Evolutionary conservation across 768 basidiomycete species (phyloP).

Genomic region (Mrakia blollopis): DNA sequence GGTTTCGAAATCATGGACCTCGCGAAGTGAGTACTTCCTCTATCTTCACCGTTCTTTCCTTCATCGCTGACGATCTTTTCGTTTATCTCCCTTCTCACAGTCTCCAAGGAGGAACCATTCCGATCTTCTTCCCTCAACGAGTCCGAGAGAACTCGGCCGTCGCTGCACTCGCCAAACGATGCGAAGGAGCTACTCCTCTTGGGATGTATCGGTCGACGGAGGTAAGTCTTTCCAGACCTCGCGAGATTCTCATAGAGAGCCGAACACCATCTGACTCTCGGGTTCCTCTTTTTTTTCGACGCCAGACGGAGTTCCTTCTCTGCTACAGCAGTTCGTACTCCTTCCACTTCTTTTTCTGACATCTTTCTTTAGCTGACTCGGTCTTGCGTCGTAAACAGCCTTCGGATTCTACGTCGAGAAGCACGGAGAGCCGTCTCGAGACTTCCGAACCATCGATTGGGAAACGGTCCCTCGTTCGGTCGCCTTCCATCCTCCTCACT

Average conservation of each 20-base stretch:
- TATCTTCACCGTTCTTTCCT: background rate
- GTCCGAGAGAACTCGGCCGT: conserved; percentile 61
- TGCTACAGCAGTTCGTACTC: conserved; percentile 60
- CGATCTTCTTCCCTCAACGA: conserved; percentile 51
- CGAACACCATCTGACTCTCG: background rate
- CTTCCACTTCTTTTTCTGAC: too few species aligned
- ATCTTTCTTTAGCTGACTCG: too few species aligned
- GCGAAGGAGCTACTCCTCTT: conserved; percentile 72
- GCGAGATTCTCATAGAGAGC: background rate
- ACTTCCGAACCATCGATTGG: conserved; percentile 76
- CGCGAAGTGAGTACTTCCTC: conserved; percentile 61
- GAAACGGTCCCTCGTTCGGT: conserved; percentile 85
- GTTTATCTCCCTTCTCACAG: conserved; percentile 44
- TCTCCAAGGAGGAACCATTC: conserved; percentile 84
- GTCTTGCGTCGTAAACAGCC: conserved; percentile 42
- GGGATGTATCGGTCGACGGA: conserved; percentile 86
- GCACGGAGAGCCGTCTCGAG: conserved; percentile 77
- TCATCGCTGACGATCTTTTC: background rate
- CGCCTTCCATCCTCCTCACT: conserved; percentile 81
- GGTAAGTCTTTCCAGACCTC: background rate
- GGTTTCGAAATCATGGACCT: conserved; percentile 98
- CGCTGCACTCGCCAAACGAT: conserved; percentile 68
- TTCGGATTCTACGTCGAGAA: conserved; percentile 90
- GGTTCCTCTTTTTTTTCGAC: background rate
- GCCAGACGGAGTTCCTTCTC: conserved; percentile 69